phyloP scores from a whole-genome alignment of 2,329 filamentous ascomycete genomes.

The Hypoxylon sp. region DNA sequence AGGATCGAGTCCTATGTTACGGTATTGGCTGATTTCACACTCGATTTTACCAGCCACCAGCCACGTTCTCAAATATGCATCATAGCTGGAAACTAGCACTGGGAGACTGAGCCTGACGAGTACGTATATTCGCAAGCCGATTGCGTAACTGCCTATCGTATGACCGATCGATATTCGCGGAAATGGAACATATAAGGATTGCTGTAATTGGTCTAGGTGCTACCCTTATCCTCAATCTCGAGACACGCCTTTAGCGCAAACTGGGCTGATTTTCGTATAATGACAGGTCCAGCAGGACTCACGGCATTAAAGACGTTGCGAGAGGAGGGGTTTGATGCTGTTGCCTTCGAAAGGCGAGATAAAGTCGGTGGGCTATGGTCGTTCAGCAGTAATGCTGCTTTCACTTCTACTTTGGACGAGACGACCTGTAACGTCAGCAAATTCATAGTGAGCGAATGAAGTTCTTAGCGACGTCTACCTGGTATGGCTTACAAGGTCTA shows the following conservation, averaged over 20 bases:
- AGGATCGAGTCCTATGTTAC: neutral
- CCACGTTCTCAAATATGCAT: neutral
- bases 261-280: conserved; percentile 10
- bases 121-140: neutral
- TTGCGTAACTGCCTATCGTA: neutral
- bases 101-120: neutral
- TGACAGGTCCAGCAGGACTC: conserved; percentile 56
- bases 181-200: conserved; percentile 40
- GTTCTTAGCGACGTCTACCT: neutral
- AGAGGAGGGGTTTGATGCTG: conserved; percentile 62
- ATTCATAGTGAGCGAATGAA: conserved; percentile 42
- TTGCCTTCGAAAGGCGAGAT: conserved; percentile 60
- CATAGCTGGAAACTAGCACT: neutral
- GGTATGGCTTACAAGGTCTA: conserved; percentile 19
- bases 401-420: conserved; percentile 49
- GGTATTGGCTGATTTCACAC: neutral
- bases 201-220: conserved; percentile 53
- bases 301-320: conserved; percentile 60
- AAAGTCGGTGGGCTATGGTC: conserved; percentile 63
- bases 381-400: conserved; percentile 54
- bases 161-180: neutral
- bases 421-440: conserved; percentile 58
- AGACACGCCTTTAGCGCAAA: neutral
- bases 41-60: neutral
- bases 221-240: neutral